A percentile compares a stretch with the other conserved stretches of the same genome.
Evolutionary conservation across 1,139 yeast species (phyloP).

Genomic region (Blastobotrys aristatus): DNA sequence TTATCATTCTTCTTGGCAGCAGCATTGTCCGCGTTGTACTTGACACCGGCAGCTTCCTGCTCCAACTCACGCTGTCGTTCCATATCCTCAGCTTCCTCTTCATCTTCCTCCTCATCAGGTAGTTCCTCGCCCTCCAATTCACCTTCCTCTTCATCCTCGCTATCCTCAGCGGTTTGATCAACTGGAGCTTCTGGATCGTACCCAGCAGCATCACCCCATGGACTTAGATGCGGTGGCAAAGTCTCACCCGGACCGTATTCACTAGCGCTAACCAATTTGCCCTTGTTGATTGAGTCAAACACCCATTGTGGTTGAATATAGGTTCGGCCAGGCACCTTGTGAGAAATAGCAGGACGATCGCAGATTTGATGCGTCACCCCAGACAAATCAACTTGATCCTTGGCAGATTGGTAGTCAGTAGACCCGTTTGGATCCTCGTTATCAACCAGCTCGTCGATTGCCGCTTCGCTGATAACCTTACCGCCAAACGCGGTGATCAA

Average conservation of each 20-base stretch:
- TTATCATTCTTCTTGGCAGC: slow-evolving; percentile 30
- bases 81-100: slow-evolving; percentile 35
- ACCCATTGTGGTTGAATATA: slow-evolving; percentile 98
- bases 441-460: slow-evolving; percentile 64
- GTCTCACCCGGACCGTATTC: slow-evolving; percentile 91
- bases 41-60: slow-evolving; percentile 83
- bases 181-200: slow-evolving; percentile 70
- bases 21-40: slow-evolving; percentile 61
- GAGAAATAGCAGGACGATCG: slow-evolving; percentile 78
- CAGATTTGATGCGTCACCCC: slow-evolving; percentile 87
- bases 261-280: slow-evolving; percentile 66
- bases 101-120: slow-evolving; percentile 44
- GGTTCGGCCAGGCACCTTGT: slow-evolving; percentile 84
- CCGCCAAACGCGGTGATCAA: slow-evolving; percentile 88
- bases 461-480: slow-evolving; percentile 75
- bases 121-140: slow-evolving; percentile 38
- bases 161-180: slow-evolving; percentile 38
- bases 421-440: slow-evolving; percentile 33
- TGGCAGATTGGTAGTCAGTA: slow-evolving; percentile 19
- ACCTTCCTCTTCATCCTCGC: slow-evolving; percentile 45
- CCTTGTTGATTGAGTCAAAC: slow-evolving; percentile 83
- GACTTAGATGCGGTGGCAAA: slow-evolving; percentile 93
- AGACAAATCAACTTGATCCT: slow-evolving; percentile 52
- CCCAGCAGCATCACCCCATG: slow-evolving; percentile 96
- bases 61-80: slow-evolving; percentile 80